phyloP scores from a whole-genome alignment of 176 grass and related monocot species.

The Otatea glauca region DNA sequence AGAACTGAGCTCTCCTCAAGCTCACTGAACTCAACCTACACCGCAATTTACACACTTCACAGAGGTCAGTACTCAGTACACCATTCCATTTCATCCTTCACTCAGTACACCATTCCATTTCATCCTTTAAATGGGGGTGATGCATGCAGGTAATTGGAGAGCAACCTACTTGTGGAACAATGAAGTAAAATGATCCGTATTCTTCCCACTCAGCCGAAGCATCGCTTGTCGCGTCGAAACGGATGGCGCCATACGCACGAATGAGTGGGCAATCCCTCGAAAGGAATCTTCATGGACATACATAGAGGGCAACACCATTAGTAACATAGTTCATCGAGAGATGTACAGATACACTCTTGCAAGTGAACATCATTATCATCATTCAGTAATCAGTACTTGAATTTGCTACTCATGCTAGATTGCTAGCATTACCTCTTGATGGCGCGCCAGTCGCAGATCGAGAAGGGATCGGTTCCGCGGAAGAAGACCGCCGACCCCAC shows the following conservation, averaged over 20 bases:
- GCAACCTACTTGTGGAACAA: slow-evolving; percentile 72
- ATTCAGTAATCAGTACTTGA: not conserved
- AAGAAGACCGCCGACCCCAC: slow-evolving; percentile 86
- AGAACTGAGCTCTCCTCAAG: slow-evolving; percentile 78
- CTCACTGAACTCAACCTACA: slow-evolving; percentile 89
- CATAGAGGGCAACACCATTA: not conserved
- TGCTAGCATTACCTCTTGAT: slow-evolving; percentile 68
- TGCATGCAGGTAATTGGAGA: not conserved
- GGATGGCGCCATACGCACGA: slow-evolving; percentile 87
- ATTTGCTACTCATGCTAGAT: not conserved
- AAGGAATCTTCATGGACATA: slow-evolving; percentile 62
- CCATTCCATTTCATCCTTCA: not conserved
- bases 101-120: not conserved
- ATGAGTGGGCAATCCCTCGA: slow-evolving; percentile 75
- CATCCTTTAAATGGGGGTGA: not conserved
- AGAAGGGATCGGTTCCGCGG: slow-evolving; percentile 62
- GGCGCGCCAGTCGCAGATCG: slow-evolving; percentile 67
- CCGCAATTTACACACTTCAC: slow-evolving; percentile 25
- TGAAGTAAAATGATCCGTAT: slow-evolving; percentile 88
- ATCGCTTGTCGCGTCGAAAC: slow-evolving; percentile 67
- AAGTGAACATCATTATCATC: too few relatives aligned
- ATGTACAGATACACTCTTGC: too few relatives aligned
- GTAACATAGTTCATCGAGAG: not conserved
- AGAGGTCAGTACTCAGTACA: not conserved
- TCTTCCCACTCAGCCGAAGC: slow-evolving; percentile 75